A percentile compares a stretch with the other conserved stretches of the same genome.
These are phyloP conservation scores for Xylariomycetidae sp. DNA, from an alignment of 2,329 filamentous ascomycete genomes.

Conservation along the genomic window DNA sequence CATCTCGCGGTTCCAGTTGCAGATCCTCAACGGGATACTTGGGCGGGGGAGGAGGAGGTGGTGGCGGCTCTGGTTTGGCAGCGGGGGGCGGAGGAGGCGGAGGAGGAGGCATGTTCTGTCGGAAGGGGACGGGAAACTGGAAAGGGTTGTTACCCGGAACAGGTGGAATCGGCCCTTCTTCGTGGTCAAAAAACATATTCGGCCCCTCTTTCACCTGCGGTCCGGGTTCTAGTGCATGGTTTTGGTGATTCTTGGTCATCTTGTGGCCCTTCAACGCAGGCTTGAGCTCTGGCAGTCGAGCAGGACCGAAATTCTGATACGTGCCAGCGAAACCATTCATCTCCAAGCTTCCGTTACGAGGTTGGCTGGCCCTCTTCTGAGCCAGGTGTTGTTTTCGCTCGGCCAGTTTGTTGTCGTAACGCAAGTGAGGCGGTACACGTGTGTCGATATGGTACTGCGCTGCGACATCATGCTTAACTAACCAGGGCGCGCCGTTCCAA, in stretches of 20 bases:
- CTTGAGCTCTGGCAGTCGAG: conserved; percentile 67
- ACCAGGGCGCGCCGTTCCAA: conserved; percentile 95
- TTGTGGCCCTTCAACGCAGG: conserved; percentile 68
- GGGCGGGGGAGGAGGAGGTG: conserved; percentile 67
- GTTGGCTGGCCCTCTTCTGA: conserved; percentile 54
- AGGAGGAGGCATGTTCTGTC: conserved; percentile 40
- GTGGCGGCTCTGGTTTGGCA: conserved; percentile 47
- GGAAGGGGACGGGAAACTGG: conserved; percentile 40
- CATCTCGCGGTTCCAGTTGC: conserved; percentile 67
- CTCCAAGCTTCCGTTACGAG: conserved; percentile 32
- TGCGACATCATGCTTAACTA: conserved; percentile 84
- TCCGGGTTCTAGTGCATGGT: conserved; percentile 30
- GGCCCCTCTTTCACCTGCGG: conserved; percentile 34
- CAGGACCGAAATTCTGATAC: conserved; percentile 38
- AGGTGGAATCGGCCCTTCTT: conserved; percentile 35
- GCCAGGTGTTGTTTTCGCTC: conserved; percentile 70
- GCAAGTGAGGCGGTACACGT: conserved; percentile 77
- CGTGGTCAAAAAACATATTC: conserved; percentile 28
- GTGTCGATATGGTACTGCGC: conserved; percentile 80
- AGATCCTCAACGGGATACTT: conserved; percentile 97
- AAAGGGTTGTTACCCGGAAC: conserved; percentile 42
- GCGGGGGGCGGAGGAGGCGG: conserved; percentile 38
- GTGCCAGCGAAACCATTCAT: conserved; percentile 30
- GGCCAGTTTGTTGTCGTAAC: conserved; percentile 72
- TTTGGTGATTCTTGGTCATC: conserved; percentile 46